These are phyloP conservation scores for Vachellia pachyceras DNA, from an alignment of 306 rosid genomes.

Conservation along the genomic window DNA sequence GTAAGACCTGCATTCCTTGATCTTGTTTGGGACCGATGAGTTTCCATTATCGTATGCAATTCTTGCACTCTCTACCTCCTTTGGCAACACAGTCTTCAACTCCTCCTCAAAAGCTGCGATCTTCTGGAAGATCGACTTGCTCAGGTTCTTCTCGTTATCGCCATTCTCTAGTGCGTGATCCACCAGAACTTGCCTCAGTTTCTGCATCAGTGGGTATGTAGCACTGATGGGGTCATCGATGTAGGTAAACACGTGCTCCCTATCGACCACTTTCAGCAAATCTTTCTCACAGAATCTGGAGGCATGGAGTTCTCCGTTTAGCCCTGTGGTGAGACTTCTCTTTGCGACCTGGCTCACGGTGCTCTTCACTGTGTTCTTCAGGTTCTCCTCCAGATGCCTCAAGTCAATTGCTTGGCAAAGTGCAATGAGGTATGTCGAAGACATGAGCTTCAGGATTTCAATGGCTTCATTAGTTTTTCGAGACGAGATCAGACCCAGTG, in stretches of 20 bases:
- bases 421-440: constrained; percentile 73
- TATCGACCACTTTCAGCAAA: constrained; percentile 73
- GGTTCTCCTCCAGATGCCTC: constrained; percentile 91
- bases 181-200: constrained; percentile 71
- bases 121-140: constrained; percentile 88
- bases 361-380: constrained; percentile 69
- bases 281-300: constrained; percentile 87
- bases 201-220: constrained; percentile 89
- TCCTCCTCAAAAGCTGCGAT: constrained; percentile 79
- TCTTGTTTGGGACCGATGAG: constrained; percentile 57
- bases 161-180: constrained; percentile 73
- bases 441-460: constrained; percentile 86
- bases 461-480: constrained; percentile 77
- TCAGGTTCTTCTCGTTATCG: constrained; percentile 58
- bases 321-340: constrained; percentile 72
- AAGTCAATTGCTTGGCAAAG: constrained; percentile 91
- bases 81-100: constrained; percentile 64
- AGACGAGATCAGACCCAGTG: constrained; percentile 82
- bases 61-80: constrained; percentile 76
- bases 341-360: constrained; percentile 77
- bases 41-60: constrained; percentile 60
- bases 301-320: constrained; percentile 80
- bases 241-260: constrained; percentile 72
- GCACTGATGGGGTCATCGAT: constrained; percentile 78
- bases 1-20: constrained; percentile 77